These are phyloP conservation scores for Cercospora sp. DNA, from an alignment of 2,329 filamentous ascomycete species.

Conservation along the genomic window DNA sequence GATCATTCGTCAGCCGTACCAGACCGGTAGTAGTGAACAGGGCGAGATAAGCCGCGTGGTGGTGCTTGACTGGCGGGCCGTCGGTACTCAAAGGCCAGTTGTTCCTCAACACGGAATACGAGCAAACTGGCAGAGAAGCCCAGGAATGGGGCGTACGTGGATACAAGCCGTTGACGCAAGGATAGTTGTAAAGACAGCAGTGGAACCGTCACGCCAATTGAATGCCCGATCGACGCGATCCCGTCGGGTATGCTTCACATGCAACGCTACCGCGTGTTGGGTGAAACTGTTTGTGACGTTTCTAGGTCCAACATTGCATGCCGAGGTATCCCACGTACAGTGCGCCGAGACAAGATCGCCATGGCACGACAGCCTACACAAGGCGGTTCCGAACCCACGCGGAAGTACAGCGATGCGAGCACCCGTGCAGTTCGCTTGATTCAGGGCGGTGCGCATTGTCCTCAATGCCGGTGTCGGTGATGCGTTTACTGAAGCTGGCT, in stretches of 20 bases:
- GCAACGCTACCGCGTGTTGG: not conserved
- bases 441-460: not conserved
- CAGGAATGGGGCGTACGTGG: not conserved
- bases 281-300: not conserved
- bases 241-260: not conserved
- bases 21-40: not conserved
- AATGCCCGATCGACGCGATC: not conserved
- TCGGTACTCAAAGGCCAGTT: not conserved
- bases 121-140: not conserved
- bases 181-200: not conserved
- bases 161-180: not conserved
- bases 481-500: not conserved
- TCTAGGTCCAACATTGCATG: not conserved
- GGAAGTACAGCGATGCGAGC: not conserved
- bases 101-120: not conserved
- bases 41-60: not conserved
- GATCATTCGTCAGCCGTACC: not conserved
- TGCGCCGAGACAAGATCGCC: not conserved
- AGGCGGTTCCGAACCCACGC: not conserved
- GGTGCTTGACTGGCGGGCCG: not conserved
- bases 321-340: not conserved
- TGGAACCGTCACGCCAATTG: not conserved
- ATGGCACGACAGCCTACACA: not conserved
- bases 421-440: not conserved
- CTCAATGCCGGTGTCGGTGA: constrained; percentile 10